Percentiles rank a stretch among this genome's conserved stretches.
These are phyloP conservation scores for Leishmania gerbilli DNA, from an alignment of 208 protist species.

Conservation along the genomic window DNA sequence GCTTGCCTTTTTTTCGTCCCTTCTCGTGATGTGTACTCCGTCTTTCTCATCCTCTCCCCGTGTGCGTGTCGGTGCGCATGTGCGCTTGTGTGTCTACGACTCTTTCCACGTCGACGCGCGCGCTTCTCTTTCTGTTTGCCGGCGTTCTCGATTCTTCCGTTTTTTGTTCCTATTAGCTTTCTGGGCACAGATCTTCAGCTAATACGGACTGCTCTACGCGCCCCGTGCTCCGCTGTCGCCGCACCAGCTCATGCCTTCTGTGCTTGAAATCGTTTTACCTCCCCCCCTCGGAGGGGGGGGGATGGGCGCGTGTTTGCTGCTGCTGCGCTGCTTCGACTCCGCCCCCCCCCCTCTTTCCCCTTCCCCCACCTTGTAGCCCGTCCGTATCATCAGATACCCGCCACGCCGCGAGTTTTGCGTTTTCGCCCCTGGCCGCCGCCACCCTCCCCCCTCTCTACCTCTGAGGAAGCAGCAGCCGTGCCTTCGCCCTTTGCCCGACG, in stretches of 20 bases:
- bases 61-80: background rate
- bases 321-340: background rate
- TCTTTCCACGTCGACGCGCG: background rate
- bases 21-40: background rate
- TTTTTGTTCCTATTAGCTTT: background rate
- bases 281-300: background rate
- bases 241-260: background rate
- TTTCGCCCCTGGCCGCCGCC: background rate
- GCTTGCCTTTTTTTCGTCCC: constrained; percentile 1
- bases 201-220: background rate
- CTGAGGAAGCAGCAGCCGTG: background rate
- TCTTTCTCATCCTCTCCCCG: constrained; percentile 11
- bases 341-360: background rate
- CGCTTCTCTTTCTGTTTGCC: background rate
- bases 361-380: background rate
- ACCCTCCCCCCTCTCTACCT: background rate
- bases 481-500: background rate
- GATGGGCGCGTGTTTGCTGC: background rate
- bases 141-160: constrained; percentile 6
- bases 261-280: background rate
- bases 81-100: background rate
- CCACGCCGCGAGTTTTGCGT: background rate
- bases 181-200: background rate
- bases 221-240: background rate
- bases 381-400: background rate